Base-by-base conservation (phyloP, 2,329 filamentous ascomycete species). In the Microsporum canis region DNA sequence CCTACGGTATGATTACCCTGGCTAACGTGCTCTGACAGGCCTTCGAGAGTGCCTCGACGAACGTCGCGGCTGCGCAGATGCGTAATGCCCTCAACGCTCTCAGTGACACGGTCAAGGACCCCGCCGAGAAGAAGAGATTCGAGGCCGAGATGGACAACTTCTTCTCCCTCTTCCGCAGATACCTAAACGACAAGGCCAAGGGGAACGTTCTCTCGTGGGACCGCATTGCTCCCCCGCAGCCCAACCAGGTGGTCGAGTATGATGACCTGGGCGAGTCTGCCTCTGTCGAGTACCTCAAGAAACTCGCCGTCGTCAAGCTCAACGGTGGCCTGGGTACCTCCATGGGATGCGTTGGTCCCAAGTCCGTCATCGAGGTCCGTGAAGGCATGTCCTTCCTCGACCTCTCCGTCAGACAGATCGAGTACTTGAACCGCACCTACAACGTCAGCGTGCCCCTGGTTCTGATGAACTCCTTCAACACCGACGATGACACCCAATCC, bases 91-190 rank as follows among this genome's bases (percentile, higher is more conserved):
- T 99, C 75, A 97, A 96, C 75, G 86, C 87, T 76, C 87, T 99
- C 65, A 84, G 89, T 69, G 94, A 99, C 79, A 88, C 87, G 7
- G 91, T 96, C 74, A 84, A 86, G 71, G 91, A 97, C 73, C 82
- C 88, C 61, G 80, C 74, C 36, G 81, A 84, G 73, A 85, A 84
- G 80, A 77, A 79, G 89, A 85, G 95, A 67, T 97, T 97, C 77
- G 92, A 97, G 80, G 95, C 91, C 3, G 92, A 99, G 80, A 97
- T 96, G 91, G 94, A 99, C 84, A 99, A 99, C 86, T 99, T 99
- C 83, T 99, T 99, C 75, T 88, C 91, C 64, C 88, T 99, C 65
- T 99, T 99, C 87, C 88, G 94, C 73, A 86, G 94, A 78, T 99
- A 96, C 79, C 82, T 99, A 66, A 96, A 96, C 75, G 94, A 97